These are phyloP conservation scores for Penicillium sp. DNA, from an alignment of 2,329 filamentous ascomycete genomes.

Conservation along the genomic window DNA sequence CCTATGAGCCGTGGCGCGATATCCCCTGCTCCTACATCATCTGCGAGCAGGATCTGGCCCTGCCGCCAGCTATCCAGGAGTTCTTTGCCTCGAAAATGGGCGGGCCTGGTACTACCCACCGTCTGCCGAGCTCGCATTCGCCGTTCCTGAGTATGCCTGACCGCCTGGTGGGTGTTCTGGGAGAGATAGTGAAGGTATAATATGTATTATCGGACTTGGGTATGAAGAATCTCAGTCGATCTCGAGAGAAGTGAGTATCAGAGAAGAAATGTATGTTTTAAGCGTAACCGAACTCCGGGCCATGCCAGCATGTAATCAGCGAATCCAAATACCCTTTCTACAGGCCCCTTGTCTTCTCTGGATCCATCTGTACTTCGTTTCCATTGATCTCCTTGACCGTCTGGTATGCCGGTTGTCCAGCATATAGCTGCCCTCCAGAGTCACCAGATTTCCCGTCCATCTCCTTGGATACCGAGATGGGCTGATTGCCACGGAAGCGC, in stretches of 20 bases:
- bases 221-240: constrained; percentile 1
- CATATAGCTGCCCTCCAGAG: constrained; percentile 69
- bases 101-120: constrained; percentile 28
- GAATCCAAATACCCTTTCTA: constrained; percentile 23
- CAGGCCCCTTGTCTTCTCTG: constrained; percentile 48
- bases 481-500: constrained; percentile 90
- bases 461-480: constrained; percentile 67
- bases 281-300: constrained; percentile 22
- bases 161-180: constrained; percentile 33
- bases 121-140: constrained; percentile 39
- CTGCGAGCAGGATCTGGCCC: constrained; percentile 36
- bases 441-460: constrained; percentile 49
- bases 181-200: constrained; percentile 20
- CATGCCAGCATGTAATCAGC: constrained; percentile 23
- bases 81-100: constrained; percentile 28
- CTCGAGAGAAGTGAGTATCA: neutral
- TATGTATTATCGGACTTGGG: neutral
- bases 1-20: constrained; percentile 33
- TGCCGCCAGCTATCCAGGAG: constrained; percentile 33
- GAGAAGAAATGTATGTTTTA: constrained; percentile 4
- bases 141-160: constrained; percentile 42
- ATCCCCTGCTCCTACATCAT: constrained; percentile 37
- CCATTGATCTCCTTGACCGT: constrained; percentile 65
- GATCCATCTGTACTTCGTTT: constrained; percentile 57
- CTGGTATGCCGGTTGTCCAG: constrained; percentile 69